Base-by-base conservation (phyloP, 306 rosid species). In the Glycine tomentella region DNA sequence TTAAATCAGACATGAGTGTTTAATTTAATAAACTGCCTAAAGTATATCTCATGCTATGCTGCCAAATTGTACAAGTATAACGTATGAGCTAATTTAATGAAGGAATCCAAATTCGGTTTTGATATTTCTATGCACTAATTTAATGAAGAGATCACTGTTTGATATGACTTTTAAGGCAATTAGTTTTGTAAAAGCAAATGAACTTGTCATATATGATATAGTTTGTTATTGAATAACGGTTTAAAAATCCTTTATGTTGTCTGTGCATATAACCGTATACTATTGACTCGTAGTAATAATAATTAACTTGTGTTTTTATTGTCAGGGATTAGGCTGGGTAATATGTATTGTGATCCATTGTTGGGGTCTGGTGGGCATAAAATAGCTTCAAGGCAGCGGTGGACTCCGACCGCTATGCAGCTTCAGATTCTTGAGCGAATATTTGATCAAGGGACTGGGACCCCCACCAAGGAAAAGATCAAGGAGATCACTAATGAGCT, bases 381-480 rank as follows among this genome's bases (percentile, higher is more conserved):
- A 77, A 83, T 95, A 61, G 85, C 91, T 33, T 91, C 97, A 16
- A 86, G 97, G 71, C 99, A 95, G 81, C 82, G 99, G 3, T 95
- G 99, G 99, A 90, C 93, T 74, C 98, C 99, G 4, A 87, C 97
- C 0, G 82, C 92, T 0, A 77, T 86, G 84, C 99, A 95, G 84
- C 96, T 95, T 66, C 97, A 93, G 80, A 89, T 89, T 86, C 86
- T 93, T 62, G 99, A 95, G 89, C 86, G 88, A 44, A 83, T 93
- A 59, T 95, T 93, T 61, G 94, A 90, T 13, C 93, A 89, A 84
- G 97, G 97, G 40, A 90, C 83, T 33, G 92, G 93, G 56, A 89
- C 97, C 77, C 98, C 99, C 16, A 95, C 86, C 90, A 95, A 95
- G 87, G 98, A 93, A 49, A 95, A 84, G 87, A 95, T 95, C 83